Conservation (phyloP, 495 filamentous ascomycete genomes). For the Tuber indicum region DNA sequence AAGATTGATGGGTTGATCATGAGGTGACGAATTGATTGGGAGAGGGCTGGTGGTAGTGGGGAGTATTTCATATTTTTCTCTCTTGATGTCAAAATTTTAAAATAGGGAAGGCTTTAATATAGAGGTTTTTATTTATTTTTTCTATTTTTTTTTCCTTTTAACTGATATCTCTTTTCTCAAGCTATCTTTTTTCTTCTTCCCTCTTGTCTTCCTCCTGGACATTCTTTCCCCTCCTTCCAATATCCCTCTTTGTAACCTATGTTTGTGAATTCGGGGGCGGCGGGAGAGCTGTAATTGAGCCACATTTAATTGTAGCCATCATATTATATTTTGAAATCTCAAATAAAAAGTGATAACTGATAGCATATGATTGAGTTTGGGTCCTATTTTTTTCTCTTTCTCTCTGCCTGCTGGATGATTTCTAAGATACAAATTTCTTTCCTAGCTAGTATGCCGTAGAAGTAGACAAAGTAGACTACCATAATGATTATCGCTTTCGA, state of each 20-base stretch:
- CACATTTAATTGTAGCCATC: neutral
- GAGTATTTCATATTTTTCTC: neutral
- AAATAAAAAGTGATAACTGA: neutral
- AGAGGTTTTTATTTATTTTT: neutral
- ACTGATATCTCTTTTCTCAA: neutral
- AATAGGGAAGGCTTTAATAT: constrained; percentile 5
- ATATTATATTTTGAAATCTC: neutral
- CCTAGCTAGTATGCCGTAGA: neutral
- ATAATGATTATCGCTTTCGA: neutral
- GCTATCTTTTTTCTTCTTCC: neutral
- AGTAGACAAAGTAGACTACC: neutral
- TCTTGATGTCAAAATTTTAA: neutral
- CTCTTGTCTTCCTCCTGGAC: neutral
- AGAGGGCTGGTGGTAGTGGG: neutral
- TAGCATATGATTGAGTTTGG: neutral
- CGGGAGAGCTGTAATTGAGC: neutral
- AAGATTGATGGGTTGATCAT: neutral
- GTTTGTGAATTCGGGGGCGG: neutral
- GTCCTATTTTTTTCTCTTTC: neutral
- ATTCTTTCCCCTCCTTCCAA: neutral
- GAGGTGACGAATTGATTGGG: neutral
- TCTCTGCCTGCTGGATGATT: neutral
- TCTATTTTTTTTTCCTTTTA: neutral
- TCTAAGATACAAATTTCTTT: neutral
- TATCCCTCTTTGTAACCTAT: neutral